Base-by-base conservation (phyloP, 1,284 basidiomycete species). In the Fistulinella cinereoalba region DNA sequence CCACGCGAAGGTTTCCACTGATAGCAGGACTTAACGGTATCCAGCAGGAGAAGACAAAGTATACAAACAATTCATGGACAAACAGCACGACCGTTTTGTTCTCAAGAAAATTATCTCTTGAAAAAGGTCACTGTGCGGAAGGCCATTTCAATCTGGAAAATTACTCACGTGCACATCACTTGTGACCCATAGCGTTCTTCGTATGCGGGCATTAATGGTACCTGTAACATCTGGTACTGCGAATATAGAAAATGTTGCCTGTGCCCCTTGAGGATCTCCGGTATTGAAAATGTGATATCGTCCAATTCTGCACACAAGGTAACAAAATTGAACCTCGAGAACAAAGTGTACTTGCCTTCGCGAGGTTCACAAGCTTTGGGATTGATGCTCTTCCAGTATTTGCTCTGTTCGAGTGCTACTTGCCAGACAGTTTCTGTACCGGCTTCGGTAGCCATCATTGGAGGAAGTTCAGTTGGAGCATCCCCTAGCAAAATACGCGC, bases 361-460 rank as follows among this genome's bases (percentile, higher is more conserved):
- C 78, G 76, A 10, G 91, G 89, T 62, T 92, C 88, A 56, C 84
- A 88, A 15, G 79, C 74, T 62, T 85, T 86, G 0, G 85, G 83
- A 58, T 86, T 81, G 37, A 98, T 76, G 54, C 72, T 85, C 65
- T 87, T 92, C 97, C 97, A 99, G 61, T 89, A 90, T 62, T 85
- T 86, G 59, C 85, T 88, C 64, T 98, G 96, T 42, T 90, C 80
- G 56, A 80, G 79, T 4, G 90, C 86, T 5, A 96, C 92, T 41
- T 92, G 79, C 72, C 83, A 91, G 9, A 98, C 81, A 0, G 93
- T 92, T 68, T 94, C 87, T 2, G 89, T 89, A 0, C 87, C 94
- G 2, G 77, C 72, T 49, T 90, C 85, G 9, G 80, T 83, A 0
- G 91, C 92, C 37, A 80, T 72, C 61, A 90, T 70, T 0, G 84